Percentiles rank a stretch among this genome's conserved stretches.
These are phyloP conservation scores for Streptanthus diversifolius DNA, from an alignment of 345 rosid genomes.

Conservation along the genomic window DNA sequence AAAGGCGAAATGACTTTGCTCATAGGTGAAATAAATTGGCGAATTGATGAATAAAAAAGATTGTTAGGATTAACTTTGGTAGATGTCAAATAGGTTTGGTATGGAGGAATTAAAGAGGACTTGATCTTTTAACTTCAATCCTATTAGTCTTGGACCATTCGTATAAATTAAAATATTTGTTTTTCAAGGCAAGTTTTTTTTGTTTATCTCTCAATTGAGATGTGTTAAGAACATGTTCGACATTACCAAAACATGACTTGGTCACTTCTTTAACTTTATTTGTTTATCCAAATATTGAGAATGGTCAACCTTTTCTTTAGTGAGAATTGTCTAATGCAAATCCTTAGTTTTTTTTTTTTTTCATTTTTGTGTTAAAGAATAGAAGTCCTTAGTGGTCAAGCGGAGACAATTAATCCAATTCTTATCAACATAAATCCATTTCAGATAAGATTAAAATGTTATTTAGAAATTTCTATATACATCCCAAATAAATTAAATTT, in stretches of 20 bases:
- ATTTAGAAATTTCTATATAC: not conserved
- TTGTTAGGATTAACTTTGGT: not conserved
- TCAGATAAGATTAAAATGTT: not conserved
- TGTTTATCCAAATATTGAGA: not conserved
- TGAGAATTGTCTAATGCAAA: not conserved
- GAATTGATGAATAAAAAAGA: not conserved
- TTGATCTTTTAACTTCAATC: not conserved
- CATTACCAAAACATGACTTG: conserved; percentile 29
- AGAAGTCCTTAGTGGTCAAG: not conserved
- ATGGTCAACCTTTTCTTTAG: not conserved
- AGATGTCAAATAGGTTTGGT: not conserved
- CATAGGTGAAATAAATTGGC: not conserved
- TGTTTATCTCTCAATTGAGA: not conserved
- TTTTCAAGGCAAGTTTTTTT: not conserved
- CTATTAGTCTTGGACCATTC: not conserved
- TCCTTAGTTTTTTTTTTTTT: not conserved
- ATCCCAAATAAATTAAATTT: not conserved
- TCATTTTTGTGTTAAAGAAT: not conserved
- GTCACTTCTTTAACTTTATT: conserved; percentile 11
- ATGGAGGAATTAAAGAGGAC: not conserved
- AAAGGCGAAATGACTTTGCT: not conserved
- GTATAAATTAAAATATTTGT: not conserved
- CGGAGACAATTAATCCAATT: not conserved
- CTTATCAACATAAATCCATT: conserved; percentile 2
- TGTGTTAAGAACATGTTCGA: conserved; percentile 28